Evolutionary conservation across 495 filamentous ascomycete species (phyloP), one percentile per base, ranked within the genome.

Genomic region (Antarctomyces pellizariae): DNA sequence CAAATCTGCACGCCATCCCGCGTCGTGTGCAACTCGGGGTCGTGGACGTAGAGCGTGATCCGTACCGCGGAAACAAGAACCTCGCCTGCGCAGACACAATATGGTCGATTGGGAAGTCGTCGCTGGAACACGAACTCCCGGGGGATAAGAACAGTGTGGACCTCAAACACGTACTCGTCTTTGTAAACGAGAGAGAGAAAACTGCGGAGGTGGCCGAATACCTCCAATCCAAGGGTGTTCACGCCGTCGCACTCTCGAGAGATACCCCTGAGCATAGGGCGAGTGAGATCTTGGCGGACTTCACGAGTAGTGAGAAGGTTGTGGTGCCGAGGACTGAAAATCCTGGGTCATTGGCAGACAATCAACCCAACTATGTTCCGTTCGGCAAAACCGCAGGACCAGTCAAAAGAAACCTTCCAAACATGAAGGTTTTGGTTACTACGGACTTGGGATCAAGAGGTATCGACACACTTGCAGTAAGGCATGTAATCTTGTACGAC

Each of bases 141-240:
- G n/a, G n/a, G n/a, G 35, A 35, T 3, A 44, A 44, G 10, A 57
- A 39, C 15, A 42, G 50, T 13, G 47, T 50, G n/a, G 71, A 73
- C 28, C 52, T 74, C 11, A 90, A 83, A 52, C 75, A 75, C 29
- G 71, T 95, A 38, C 64, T 97, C 33, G 84, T 97, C 0, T 97
- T 97, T 38, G 89, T 97, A 45, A 97, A 97, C 47, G 79, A 93
- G 56, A 72, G 89, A 16, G 84, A 95, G 41, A 76, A 75, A 36
- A 71, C 86, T 0, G 54, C 63, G 24, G 71, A 80, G 41, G 59
- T 97, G 0, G 71, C 82, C 9, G 47, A 74, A 5, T 95, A 75
- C 48, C 68, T 97, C 1, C 44, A 51, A 6, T 64, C 60, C 11
- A 95, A 91, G 51, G 78, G 78, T 17, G 79, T 97, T 38, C 75